Base-by-base conservation (phyloP, 2,329 filamentous ascomycete genomes). In the Claviceps sp. region DNA sequence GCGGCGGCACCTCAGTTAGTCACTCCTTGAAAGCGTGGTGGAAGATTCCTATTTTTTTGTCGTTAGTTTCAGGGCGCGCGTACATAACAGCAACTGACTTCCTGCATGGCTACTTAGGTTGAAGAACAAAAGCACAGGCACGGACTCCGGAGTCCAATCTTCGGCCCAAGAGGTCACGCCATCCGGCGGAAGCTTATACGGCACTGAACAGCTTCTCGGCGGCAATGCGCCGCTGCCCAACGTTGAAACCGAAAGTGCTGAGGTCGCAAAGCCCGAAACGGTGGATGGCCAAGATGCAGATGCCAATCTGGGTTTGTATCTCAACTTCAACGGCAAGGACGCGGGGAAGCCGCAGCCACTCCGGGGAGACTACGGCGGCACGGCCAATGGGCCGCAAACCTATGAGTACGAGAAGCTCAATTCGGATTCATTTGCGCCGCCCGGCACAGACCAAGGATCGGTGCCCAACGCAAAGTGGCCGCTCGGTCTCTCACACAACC, bases 311-410 rank as follows among this genome's bases (percentile, higher is more conserved):
- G 79, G 78, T 0, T 59, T 72, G 2, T 77, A 72, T 51, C 68
- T 82, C 1, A 70, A 81, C 60, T 78, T 82, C 56, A 68, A 73
- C 48, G 64, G 70, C 56, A 68, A 73, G 47, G 64, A 70, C 50
- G 69, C 71, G 29, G 65, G 74, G 3, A 69, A 70, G 38, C 77
- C 78, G 0, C 75, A 81, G 59, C 78, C 78, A 1, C 72, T 80
- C 44, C 72, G 78, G 6, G 78, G 78, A 3, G 61, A 58, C 13
- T 64, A 58, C 11, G 78, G 77, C 13, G 66, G 63, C 2, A 75
- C 72, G 1, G 75, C 79, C 56, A 71, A 76, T 6, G 77, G 77
- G 2, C 75, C 76, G 49, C 68, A 73, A 61, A 66, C 72, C 2
- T 68, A 69, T 45, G 65, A 66, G 40, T 75, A 79, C 49, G 73